Evolutionary conservation across 176 grass and related monocot genomes (phyloP), one percentile per base, ranked within the genome.

Genomic region (Thinopyrum elongatum): DNA sequence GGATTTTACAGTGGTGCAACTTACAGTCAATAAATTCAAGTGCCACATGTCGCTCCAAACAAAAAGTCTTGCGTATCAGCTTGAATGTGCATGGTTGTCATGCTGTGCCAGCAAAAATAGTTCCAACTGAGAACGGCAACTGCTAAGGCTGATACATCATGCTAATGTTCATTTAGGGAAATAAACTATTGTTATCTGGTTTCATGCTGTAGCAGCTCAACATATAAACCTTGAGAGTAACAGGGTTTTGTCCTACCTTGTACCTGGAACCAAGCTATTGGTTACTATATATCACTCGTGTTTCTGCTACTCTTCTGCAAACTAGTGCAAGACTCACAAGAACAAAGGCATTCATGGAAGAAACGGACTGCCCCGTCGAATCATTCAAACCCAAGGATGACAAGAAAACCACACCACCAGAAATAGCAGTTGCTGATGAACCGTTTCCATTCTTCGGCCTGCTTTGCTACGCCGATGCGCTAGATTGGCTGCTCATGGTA

Each of bases 401-500:
- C 17, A 19, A 83, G 80, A 49, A 63, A 51, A 63, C 16, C 22
- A 71, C 65, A 19, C 7, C 75, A 63, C 11, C 39, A 70, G 64
- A 83, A 79, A 30, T 23, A 31, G 55, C 19, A 3, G 80, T 23
- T 23, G 53, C 30, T 4, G 65, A 73, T 22, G 49, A 79, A 8
- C 26, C 25, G 1, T 84, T 89, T 70, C 76, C 66, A 7, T 85
- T 89, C 59, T 80, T 80, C 26, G 33, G 77, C 31, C 85, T 93
- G 58, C 91, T 93, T n/a, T 62, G 62, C 63, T 93, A 93, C 0
- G 92, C 88, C 0, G 83, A 88, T 44, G 74, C 67, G 4, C 58
- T 88, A n/a, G 92, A 90, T 70, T 93, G 92, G 92, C 42, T 90
- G n/a, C 74, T 90, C 57, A 88, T 93, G 88, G 78, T 35, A 27